These are phyloP conservation scores for Xylariaceae sp. DNA, from an alignment of 2,329 filamentous ascomycete species.

Conservation along the genomic window DNA sequence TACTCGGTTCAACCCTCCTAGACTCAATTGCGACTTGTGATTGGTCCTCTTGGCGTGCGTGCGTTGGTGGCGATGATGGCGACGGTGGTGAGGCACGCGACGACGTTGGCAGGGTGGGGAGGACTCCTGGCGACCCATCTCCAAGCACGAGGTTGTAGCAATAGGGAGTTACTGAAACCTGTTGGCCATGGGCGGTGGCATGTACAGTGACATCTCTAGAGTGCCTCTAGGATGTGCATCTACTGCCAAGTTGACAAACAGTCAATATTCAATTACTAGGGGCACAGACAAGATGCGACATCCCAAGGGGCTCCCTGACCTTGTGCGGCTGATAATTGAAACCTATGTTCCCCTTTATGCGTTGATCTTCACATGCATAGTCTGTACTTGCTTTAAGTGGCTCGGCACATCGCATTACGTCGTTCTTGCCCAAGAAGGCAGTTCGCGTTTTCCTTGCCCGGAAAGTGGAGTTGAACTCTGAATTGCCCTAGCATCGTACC, in stretches of 20 bases:
- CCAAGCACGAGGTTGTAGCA: conserved; percentile 33
- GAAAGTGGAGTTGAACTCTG: neutral
- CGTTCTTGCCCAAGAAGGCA: neutral
- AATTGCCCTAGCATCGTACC: neutral
- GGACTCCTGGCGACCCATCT: conserved; percentile 34
- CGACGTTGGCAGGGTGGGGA: conserved; percentile 30
- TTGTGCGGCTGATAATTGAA: conserved; percentile 20
- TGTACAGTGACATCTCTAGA: neutral
- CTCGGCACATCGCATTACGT: conserved; percentile 6
- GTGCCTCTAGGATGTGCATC: no score
- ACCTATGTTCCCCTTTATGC: conserved; percentile 6
- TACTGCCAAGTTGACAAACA: no score
- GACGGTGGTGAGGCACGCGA: conserved; percentile 31
- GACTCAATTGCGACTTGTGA: conserved; percentile 14
- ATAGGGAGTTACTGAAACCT: conserved; percentile 33
- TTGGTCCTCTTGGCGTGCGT: conserved; percentile 14
- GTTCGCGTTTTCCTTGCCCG: conserved; percentile 1
- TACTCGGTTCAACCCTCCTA: conserved; percentile 31
- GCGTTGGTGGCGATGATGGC: conserved; percentile 17
- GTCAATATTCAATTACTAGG: no score
- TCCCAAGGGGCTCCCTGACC: neutral
- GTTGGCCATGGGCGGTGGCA: conserved; percentile 22
- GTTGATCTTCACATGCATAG: conserved; percentile 18
- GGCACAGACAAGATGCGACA: neutral
- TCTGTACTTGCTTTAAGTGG: neutral